These are phyloP conservation scores for Breviolum minutum DNA, from an alignment of 73 alveolate genomes.

Conservation along the genomic window DNA sequence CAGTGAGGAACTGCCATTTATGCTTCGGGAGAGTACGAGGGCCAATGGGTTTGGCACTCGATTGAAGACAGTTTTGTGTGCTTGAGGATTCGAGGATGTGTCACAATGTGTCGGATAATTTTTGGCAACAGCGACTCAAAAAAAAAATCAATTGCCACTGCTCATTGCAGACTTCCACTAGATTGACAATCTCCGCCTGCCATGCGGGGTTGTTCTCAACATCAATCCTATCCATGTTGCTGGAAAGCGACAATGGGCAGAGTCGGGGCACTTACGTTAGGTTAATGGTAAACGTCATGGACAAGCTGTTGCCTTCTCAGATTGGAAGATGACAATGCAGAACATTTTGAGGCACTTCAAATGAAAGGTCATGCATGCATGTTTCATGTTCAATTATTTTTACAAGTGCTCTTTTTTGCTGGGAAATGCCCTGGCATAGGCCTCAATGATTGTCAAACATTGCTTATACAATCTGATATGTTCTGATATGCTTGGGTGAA, in stretches of 20 bases:
- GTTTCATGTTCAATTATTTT: not conserved
- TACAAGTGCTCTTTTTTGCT: no score
- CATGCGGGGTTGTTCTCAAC: not conserved
- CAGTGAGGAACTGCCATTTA: conserved; percentile 68
- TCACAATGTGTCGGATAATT: not conserved
- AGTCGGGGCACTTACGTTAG: not conserved
- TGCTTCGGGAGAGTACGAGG: conserved; percentile 82
- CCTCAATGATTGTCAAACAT: no score
- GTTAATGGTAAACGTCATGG: conserved; percentile 90
- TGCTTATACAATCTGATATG: no score
- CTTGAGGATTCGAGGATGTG: not conserved
- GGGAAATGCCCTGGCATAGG: no score
- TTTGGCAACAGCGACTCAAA: not conserved
- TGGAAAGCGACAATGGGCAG: not conserved
- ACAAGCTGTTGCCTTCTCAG: conserved; percentile 59
- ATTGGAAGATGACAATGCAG: no score
- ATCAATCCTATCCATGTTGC: not conserved
- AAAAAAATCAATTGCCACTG: no score
- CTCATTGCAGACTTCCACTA: no score
- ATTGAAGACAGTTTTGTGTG: no score
- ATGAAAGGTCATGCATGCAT: no score
- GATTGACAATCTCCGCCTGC: no score
- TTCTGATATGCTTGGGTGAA: no score
- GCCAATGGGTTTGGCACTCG: conserved; percentile 50
- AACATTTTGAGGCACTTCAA: no score